These are phyloP conservation scores for Suillus weaverae DNA, from an alignment of 768 basidiomycete species.

Conservation along the genomic window DNA sequence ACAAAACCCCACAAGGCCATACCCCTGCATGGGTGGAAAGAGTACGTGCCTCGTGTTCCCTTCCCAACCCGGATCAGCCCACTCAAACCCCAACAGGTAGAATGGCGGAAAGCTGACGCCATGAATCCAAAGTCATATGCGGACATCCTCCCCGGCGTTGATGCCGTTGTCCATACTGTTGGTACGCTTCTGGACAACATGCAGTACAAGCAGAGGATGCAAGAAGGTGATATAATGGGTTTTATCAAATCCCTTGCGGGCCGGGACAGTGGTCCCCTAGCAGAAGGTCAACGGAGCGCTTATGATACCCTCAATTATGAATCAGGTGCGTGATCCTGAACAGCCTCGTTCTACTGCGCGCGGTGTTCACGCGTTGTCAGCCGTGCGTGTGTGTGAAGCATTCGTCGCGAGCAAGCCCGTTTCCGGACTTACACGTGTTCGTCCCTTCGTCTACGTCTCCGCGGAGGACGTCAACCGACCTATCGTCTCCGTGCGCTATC, in stretches of 20 bases:
- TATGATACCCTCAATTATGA: conserved; percentile 90
- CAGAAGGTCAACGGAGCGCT: conserved; percentile 39
- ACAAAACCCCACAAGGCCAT: conserved; percentile 87
- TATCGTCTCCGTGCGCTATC: conserved; percentile 81
- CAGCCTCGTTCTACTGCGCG: conserved; percentile 10
- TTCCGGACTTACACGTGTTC: conserved; percentile 30
- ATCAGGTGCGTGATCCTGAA: conserved; percentile 62
- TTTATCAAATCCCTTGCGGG: conserved; percentile 50
- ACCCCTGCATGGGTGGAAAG: conserved; percentile 81
- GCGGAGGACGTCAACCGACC: conserved; percentile 88
- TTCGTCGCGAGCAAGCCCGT: conserved; percentile 53
- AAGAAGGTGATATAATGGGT: conserved; percentile 53
- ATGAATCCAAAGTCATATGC: conserved; percentile 74
- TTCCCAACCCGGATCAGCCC: conserved; percentile 18
- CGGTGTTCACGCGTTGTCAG: conserved; percentile 36
- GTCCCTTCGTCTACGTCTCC: conserved; percentile 92
- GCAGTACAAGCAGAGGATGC: conserved; percentile 76
- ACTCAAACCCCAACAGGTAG: conserved; percentile 52
- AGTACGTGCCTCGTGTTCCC: conserved; percentile 39
- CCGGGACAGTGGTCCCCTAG: conserved; percentile 59
- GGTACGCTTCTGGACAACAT: conserved; percentile 85
- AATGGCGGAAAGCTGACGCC: conserved; percentile 86
- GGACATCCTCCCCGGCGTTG: conserved; percentile 60
- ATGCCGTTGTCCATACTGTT: conserved; percentile 90
- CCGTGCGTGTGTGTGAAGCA: conserved; percentile 74